Percentiles rank a stretch among this genome's conserved stretches.
phyloP scores from a whole-genome alignment of 2,329 filamentous ascomycete species.

The Rhexocercosporidium sp. region DNA sequence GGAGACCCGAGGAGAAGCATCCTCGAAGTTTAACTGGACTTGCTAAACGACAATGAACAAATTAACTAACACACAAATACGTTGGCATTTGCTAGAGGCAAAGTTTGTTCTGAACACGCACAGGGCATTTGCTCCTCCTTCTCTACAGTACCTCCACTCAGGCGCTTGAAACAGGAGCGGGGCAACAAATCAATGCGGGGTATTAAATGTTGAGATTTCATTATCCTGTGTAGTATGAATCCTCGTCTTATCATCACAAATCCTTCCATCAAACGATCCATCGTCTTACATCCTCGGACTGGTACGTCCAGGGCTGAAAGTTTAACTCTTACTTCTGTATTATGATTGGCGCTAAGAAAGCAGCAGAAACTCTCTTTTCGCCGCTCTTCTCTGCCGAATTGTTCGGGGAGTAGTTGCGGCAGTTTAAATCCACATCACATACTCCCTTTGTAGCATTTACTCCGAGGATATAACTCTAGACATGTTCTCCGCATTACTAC shows the following conservation, averaged over 20 bases:
- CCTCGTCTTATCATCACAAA: background rate
- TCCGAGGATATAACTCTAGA: background rate
- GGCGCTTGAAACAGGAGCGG: no score
- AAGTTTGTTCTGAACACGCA: no score
- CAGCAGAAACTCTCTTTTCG: background rate
- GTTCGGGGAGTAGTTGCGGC: background rate
- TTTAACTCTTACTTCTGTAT: no score
- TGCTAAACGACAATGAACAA: no score
- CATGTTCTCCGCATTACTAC: background rate
- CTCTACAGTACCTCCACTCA: no score
- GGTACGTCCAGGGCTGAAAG: background rate
- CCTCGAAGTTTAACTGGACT: no score
- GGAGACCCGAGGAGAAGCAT: no score
- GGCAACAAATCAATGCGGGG: background rate
- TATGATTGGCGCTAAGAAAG: background rate
- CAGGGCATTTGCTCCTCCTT: no score
- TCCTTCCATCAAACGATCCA: background rate
- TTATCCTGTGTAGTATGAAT: background rate
- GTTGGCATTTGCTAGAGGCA: no score
- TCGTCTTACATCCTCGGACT: background rate
- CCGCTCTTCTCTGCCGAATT: background rate
- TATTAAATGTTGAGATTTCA: conserved; percentile 5
- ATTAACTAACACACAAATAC: no score
- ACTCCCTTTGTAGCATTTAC: background rate
- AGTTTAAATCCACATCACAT: background rate